phyloP scores from a whole-genome alignment of 257 asterid species.

The Plantago major region DNA sequence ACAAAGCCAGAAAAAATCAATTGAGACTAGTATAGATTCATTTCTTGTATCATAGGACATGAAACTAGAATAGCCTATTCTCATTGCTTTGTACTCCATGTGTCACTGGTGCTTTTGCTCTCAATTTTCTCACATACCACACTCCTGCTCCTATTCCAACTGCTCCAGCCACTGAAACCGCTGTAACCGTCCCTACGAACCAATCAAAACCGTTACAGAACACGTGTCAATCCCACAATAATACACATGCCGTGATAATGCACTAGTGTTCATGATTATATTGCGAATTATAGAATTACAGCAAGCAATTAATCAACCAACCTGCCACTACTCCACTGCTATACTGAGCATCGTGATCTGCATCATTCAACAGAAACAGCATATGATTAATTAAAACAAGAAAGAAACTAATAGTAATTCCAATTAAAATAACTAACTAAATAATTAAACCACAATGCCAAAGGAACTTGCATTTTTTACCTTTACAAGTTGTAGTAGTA shows the following conservation, averaged over 20 bases:
- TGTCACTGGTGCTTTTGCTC: slow-evolving; percentile 78
- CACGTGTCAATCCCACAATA: neutral
- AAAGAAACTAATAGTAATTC: neutral
- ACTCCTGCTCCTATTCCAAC: slow-evolving; percentile 76
- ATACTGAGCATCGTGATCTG: slow-evolving; percentile 41
- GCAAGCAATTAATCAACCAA: slow-evolving; percentile 14
- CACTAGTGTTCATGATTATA: no score
- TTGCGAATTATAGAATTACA: no score
- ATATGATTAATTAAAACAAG: neutral
- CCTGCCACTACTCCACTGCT: slow-evolving; percentile 64
- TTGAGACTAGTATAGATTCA: slow-evolving; percentile 1
- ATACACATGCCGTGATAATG: neutral
- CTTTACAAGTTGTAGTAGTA: slow-evolving; percentile 58
- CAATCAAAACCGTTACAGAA: neutral
- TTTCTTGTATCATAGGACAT: slow-evolving; percentile 18
- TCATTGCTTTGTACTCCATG: slow-evolving; percentile 91
- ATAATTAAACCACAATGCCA: neutral
- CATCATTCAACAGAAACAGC: slow-evolving; percentile 5
- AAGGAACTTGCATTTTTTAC: slow-evolving; percentile 20
- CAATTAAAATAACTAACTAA: neutral
- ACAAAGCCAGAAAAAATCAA: neutral
- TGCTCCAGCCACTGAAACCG: slow-evolving; percentile 73
- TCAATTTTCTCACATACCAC: slow-evolving; percentile 72
- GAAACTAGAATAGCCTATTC: slow-evolving; percentile 62
- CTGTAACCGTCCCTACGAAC: slow-evolving; percentile 49